These are phyloP conservation scores for Fennellomyces sp. DNA, from an alignment of 371 early-diverging fungal genomes.

Conservation along the genomic window DNA sequence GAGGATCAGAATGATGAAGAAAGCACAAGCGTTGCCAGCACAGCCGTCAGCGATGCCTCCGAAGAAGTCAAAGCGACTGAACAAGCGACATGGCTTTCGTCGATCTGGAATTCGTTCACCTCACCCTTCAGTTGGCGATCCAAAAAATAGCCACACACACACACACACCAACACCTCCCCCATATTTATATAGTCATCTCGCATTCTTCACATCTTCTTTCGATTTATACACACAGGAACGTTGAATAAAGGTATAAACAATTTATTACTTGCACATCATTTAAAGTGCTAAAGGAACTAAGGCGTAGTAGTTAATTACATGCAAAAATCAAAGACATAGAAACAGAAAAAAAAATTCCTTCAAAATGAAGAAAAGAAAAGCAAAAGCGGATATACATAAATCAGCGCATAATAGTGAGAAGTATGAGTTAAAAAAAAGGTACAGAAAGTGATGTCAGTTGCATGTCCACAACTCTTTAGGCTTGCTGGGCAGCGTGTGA, in stretches of 20 bases:
- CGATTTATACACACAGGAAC: neutral
- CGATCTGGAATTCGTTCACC: neutral
- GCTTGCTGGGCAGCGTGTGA: neutral
- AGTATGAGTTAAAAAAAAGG: no score
- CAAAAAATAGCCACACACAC: neutral
- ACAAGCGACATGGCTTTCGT: neutral
- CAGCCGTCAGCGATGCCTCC: neutral
- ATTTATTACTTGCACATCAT: neutral
- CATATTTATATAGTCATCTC: neutral
- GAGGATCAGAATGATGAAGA: neutral
- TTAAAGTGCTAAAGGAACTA: neutral
- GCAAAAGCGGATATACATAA: neutral
- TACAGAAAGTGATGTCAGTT: no score
- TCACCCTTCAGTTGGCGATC: neutral
- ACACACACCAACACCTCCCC: neutral
- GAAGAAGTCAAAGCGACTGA: neutral
- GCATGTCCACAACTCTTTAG: no score
- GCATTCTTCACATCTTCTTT: neutral
- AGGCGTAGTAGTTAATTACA: neutral
- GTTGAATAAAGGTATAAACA: neutral
- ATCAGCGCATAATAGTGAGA: no score
- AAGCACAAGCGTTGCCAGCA: neutral
- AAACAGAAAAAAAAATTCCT: neutral
- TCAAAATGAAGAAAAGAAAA: neutral
- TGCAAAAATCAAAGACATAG: neutral